Evolutionary conservation across 2,329 filamentous ascomycete genomes (phyloP).

Genomic region (Blastomyces gilchristii): DNA sequence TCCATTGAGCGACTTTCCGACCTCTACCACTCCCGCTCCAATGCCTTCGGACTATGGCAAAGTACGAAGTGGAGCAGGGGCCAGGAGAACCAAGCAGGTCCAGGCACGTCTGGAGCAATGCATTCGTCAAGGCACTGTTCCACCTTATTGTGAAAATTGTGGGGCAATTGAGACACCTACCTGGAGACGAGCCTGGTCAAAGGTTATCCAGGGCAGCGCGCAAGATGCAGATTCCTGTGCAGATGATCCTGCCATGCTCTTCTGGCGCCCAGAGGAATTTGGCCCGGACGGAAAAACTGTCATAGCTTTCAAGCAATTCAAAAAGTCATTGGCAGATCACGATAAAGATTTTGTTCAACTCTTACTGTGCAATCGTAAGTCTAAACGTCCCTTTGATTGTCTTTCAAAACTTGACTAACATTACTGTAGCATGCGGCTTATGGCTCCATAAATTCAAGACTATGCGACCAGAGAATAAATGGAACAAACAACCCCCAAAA

Average conservation of each 20-base stretch:
- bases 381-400: neutral
- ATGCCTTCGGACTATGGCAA: constrained; percentile 27
- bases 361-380: constrained; percentile 78
- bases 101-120: constrained; percentile 46
- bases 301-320: constrained; percentile 60
- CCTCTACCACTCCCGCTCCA: constrained; percentile 30
- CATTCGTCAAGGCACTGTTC: constrained; percentile 71
- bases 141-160: constrained; percentile 83
- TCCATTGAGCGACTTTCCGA: constrained; percentile 35
- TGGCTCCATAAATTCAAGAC: constrained; percentile 84
- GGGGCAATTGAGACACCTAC: constrained; percentile 92
- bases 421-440: constrained; percentile 63
- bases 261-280: constrained; percentile 56
- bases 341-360: constrained; percentile 64
- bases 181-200: constrained; percentile 89
- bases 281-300: constrained; percentile 51
- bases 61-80: constrained; percentile 41
- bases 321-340: constrained; percentile 58
- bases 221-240: constrained; percentile 61
- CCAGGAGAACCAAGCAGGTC: constrained; percentile 57
- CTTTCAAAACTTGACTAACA: constrained; percentile 21
- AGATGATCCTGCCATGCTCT: constrained; percentile 62
- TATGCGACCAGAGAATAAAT: constrained; percentile 74
- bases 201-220: constrained; percentile 59
- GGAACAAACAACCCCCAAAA: constrained; percentile 55